Conservation (phyloP, 2,329 filamentous ascomycete species). For the Scleromitrula shiraiana region DNA sequence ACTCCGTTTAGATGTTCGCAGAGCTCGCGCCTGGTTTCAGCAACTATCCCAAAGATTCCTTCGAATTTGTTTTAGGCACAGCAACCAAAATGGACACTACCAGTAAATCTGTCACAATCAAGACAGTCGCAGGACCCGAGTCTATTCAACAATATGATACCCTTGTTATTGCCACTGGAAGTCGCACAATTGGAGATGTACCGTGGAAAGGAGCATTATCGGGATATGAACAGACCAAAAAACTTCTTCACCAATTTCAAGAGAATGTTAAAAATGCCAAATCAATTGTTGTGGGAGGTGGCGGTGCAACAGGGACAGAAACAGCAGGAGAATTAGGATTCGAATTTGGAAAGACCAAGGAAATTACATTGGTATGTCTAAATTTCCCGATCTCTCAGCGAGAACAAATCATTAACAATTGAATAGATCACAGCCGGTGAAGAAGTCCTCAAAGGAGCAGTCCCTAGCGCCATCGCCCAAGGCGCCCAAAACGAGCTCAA, state of each 20-base stretch:
- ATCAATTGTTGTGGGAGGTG: constrained; percentile 29
- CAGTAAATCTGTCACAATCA: constrained; percentile 36
- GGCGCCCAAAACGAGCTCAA: constrained; percentile 42
- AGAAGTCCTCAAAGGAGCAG: constrained; percentile 13
- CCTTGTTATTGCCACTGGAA: constrained; percentile 48
- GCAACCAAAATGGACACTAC: constrained; percentile 38
- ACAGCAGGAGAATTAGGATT: constrained; percentile 23
- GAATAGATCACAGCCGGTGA: constrained; percentile 19
- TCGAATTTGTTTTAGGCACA: constrained; percentile 45
- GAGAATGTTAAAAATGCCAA: constrained; percentile 20
- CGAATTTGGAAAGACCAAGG: constrained; percentile 23
- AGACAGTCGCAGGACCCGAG: constrained; percentile 27
- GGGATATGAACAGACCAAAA: constrained; percentile 28
- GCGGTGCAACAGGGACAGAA: constrained; percentile 31
- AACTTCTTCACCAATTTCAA: constrained; percentile 20
- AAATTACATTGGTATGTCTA: constrained; percentile 20
- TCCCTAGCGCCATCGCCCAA: constrained; percentile 13
- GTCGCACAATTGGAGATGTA: constrained; percentile 35
- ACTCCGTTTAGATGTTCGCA: constrained; percentile 27
- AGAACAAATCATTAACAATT: background rate
- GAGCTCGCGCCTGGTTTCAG: constrained; percentile 38
- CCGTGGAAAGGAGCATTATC: constrained; percentile 38
- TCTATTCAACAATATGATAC: constrained; percentile 39
- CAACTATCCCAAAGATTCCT: constrained; percentile 39
- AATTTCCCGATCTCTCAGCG: too few relatives aligned